A percentile compares a stretch with the other conserved stretches of the same genome.
Conservation (phyloP, 2,329 filamentous ascomycete genomes). For the Tothia fuscella region DNA sequence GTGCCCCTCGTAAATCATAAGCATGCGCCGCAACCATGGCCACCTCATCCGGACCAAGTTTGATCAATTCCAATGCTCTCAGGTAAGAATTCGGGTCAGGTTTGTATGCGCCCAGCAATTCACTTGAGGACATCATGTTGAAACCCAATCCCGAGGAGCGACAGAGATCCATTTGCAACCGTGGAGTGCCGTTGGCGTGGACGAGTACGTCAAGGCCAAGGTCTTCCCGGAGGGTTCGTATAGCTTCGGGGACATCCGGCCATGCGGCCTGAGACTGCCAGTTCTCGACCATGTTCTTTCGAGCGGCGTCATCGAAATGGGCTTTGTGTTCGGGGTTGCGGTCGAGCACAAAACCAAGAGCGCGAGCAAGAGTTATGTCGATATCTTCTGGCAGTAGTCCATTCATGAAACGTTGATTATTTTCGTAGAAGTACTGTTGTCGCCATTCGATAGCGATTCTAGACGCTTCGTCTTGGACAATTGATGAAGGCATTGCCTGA, state of each 20-base stretch:
- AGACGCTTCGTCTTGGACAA: slow-evolving; percentile 14
- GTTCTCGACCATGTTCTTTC: slow-evolving; percentile 21
- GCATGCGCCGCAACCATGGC: slow-evolving; percentile 44
- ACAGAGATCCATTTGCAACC: slow-evolving; percentile 41
- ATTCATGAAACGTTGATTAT: slow-evolving; percentile 25
- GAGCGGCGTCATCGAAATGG: slow-evolving; percentile 14
- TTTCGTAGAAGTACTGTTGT: slow-evolving; percentile 37
- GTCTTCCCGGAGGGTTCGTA: slow-evolving; percentile 29
- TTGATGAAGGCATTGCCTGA: slow-evolving; percentile 5
- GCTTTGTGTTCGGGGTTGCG: slow-evolving; percentile 11
- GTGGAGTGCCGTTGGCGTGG: slow-evolving; percentile 42
- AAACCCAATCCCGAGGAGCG: slow-evolving; percentile 37
- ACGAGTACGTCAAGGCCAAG: slow-evolving; percentile 32
- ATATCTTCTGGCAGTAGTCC: slow-evolving; percentile 36
- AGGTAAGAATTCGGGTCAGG: slow-evolving; percentile 36
- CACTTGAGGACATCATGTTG: slow-evolving; percentile 40
- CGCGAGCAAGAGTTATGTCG: slow-evolving; percentile 35
- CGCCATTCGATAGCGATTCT: slow-evolving; percentile 40
- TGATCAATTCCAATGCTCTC: slow-evolving; percentile 34
- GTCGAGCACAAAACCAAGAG: slow-evolving; percentile 29
- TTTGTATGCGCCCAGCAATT: slow-evolving; percentile 35
- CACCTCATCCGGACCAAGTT: slow-evolving; percentile 34
- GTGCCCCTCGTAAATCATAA: slow-evolving; percentile 40
- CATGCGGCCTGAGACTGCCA: slow-evolving; percentile 42
- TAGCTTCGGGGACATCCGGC: slow-evolving; percentile 36